Evolutionary conservation across 805 yeast genomes (phyloP).

Genomic region (Suhomyces kilbournensis): DNA sequence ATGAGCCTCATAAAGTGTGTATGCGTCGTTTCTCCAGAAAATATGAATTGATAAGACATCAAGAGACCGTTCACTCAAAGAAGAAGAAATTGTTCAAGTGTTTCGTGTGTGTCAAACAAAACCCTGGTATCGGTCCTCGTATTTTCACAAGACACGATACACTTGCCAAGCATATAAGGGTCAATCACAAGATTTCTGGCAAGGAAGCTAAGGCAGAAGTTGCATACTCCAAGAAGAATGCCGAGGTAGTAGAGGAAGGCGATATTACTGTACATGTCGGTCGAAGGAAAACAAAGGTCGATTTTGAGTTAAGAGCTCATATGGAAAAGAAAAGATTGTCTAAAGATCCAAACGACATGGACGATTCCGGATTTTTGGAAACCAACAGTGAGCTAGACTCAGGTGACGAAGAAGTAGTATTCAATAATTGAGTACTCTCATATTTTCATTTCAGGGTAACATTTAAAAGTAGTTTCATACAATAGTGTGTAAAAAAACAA

Average conservation of each 20-base stretch:
- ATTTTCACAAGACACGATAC: conserved; percentile 95
- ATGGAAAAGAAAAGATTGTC: conserved; percentile 35
- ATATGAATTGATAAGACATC: conserved; percentile 91
- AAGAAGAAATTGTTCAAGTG: conserved; percentile 84
- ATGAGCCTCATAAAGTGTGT: conserved; percentile 39
- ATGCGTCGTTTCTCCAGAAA: conserved; percentile 53
- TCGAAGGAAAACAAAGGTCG: conserved; percentile 44
- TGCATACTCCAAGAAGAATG: conserved; percentile 44
- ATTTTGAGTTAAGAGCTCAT: conserved; percentile 44
- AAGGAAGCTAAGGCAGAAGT: conserved; percentile 48
- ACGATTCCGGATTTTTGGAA: conserved; percentile 11
- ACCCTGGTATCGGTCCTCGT: conserved; percentile 55
- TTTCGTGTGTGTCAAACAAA: conserved; percentile 74
- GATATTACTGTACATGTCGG: conserved; percentile 47
- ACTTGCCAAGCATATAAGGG: conserved; percentile 77
- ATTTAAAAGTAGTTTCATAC: background rate
- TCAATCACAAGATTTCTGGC: conserved; percentile 44
- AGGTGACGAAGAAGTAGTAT: conserved; percentile 14
- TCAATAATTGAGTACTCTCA: conserved; percentile 3
- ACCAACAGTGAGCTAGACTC: conserved; percentile 13
- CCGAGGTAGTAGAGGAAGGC: conserved; percentile 48
- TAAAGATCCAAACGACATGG: conserved; percentile 12
- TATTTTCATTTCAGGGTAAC: background rate
- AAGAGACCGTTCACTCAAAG: conserved; percentile 91
- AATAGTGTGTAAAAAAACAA: background rate